Base-by-base conservation (phyloP, 2,329 filamentous ascomycete genomes). In the Fusarium foetens region DNA sequence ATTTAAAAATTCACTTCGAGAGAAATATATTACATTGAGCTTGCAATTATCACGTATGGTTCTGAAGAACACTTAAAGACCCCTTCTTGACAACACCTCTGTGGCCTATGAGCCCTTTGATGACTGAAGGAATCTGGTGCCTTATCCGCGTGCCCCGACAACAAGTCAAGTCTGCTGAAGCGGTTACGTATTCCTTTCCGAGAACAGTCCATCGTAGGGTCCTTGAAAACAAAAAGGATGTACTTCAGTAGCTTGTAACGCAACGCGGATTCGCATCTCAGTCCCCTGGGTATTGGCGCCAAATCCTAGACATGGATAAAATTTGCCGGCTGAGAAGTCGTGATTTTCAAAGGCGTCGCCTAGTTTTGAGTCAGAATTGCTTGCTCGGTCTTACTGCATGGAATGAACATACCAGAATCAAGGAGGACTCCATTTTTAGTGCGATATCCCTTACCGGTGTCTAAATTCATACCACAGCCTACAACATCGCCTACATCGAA, bases 51-150 rank as follows among this genome's bases (percentile, higher is more conserved):
- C 5, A 23, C 10, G 8, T 5, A 29, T 14, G 19, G 29, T 21
- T 29, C 4, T 3, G 4, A 8, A 11, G 1, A n/a, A 27, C 19
- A 29, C 16, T 8, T 4, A 8, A 3, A n/a, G 7, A 8, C 4
- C 9, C 9, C 5, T 29, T n/a, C 27, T 17, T 17, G 19, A 29
- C 21, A 17, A 29, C 5, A n/a, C 19, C 3, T 2, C 19, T 8
- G 29, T 29, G 4, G 3, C 3, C 13, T 5, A 11, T 19, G 19
- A 29, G 25, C 5, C 9, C 19, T 46, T 29, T 21, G 13, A 23
- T 31, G 14, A 3, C 21, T 17, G 8, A 17, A 25, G 25, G 25
- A 5, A 25, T 25, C 25, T 25, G 25, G 25, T 25, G 25, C 25
- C 25, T 25, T 25, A 25, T 25, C 25, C 25, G 25, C 25, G 25